A percentile compares a stretch with the other conserved stretches of the same genome.
These are phyloP conservation scores for Ceriops zippeliana DNA, from an alignment of 345 rosid genomes.

Conservation along the genomic window DNA sequence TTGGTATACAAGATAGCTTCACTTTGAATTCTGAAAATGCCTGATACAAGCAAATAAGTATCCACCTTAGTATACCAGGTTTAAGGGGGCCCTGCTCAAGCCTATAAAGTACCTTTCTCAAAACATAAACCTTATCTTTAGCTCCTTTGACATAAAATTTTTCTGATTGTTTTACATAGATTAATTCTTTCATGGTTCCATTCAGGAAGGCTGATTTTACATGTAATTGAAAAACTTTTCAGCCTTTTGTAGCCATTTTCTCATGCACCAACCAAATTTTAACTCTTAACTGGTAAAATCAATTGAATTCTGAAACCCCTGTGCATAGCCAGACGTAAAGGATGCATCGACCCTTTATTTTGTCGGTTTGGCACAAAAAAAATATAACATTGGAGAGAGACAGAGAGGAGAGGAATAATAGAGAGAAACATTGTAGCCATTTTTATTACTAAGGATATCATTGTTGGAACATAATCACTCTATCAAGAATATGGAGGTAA, in stretches of 20 bases:
- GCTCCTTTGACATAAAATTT: not conserved
- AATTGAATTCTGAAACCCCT: too few relatives aligned
- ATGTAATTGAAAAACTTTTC: not conserved
- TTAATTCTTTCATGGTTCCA: not conserved
- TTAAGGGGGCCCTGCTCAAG: not conserved
- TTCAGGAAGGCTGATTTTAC: not conserved
- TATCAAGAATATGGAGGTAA: slow-evolving; percentile 12
- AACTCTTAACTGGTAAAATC: too few relatives aligned
- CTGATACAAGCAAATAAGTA: not conserved
- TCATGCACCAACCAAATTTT: too few relatives aligned
- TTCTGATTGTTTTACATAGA: not conserved
- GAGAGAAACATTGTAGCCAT: not conserved
- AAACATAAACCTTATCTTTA: not conserved
- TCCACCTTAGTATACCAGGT: not conserved
- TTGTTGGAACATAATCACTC: not conserved
- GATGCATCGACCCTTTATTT: too few relatives aligned
- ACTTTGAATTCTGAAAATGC: not conserved
- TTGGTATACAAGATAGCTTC: not conserved
- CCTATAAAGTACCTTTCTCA: not conserved
- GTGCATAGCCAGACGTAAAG: too few relatives aligned
- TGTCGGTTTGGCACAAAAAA: not conserved
- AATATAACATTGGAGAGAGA: not conserved
- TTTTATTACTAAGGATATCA: not conserved
- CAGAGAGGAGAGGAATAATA: not conserved
- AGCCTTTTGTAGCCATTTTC: not conserved